These are phyloP conservation scores for Lablab purpureus DNA, from an alignment of 306 rosid genomes.

Conservation along the genomic window DNA sequence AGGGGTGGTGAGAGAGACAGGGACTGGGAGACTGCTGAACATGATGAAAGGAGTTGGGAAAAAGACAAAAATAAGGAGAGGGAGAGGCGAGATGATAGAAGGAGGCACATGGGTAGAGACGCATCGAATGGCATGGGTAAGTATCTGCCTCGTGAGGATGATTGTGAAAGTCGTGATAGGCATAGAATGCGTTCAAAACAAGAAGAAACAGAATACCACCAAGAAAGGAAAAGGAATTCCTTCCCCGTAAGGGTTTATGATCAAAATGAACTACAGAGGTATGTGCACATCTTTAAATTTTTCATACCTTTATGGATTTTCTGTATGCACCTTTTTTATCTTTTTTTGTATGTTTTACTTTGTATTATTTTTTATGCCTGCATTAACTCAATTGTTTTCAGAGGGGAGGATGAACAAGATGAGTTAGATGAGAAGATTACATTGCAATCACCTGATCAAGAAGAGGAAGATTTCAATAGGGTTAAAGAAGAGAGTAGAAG, in stretches of 20 bases:
- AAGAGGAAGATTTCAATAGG: conserved; percentile 88
- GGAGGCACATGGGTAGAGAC: conserved; percentile 51
- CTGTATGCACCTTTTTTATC: neutral
- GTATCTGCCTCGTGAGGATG: conserved; percentile 53
- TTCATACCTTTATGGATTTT: neutral
- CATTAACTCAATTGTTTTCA: conserved; percentile 43
- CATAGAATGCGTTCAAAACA: conserved; percentile 58
- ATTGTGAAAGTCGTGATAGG: conserved; percentile 55
- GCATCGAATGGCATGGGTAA: conserved; percentile 54
- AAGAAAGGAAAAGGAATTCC: conserved; percentile 48
- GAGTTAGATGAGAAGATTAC: conserved; percentile 66
- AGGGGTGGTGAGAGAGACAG: conserved; percentile 59
- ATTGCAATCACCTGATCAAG: conserved; percentile 74
- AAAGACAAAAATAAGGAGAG: conserved; percentile 60
- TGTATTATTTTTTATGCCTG: neutral
- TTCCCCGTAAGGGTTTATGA: conserved; percentile 45
- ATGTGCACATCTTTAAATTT: neutral
- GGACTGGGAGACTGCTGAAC: conserved; percentile 54
- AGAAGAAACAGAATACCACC: conserved; percentile 56
- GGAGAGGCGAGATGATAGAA: conserved; percentile 63
- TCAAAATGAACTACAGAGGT: conserved; percentile 58
- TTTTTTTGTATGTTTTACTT: neutral
- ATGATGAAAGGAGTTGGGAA: conserved; percentile 53
- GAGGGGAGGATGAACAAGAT: conserved; percentile 72
- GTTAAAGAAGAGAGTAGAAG: conserved; percentile 95